phyloP scores from a whole-genome alignment of 805 yeast genomes.

The Candida maris region DNA sequence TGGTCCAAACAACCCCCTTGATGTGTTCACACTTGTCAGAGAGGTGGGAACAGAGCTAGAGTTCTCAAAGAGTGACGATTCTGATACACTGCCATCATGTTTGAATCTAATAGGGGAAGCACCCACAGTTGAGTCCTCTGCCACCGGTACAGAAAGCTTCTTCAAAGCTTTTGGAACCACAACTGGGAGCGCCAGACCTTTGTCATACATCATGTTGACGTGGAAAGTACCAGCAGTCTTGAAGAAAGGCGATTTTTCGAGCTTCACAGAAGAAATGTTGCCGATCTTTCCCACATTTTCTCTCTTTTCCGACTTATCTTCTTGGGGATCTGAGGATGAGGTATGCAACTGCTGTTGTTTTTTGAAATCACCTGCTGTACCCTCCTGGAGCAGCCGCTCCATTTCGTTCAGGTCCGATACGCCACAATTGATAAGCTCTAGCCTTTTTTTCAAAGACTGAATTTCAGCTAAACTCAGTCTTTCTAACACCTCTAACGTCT shows the following conservation, averaged over 20 bases:
- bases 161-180: conserved; percentile 4
- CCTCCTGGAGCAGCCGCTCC: conserved; percentile 1
- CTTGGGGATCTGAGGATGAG: not conserved
- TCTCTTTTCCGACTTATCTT: not conserved
- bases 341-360: not conserved
- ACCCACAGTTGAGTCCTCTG: not conserved
- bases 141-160: conserved; percentile 7
- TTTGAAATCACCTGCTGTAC: not conserved
- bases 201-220: conserved; percentile 1
- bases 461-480: conserved; percentile 2
- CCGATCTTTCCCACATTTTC: not conserved
- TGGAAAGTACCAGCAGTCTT: conserved; percentile 2
- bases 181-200: conserved; percentile 1
- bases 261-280: not conserved
- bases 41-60: conserved; percentile 3
- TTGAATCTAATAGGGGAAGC: not conserved
- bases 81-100: too few relatives aligned
- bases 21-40: conserved; percentile 3
- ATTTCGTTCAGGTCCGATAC: conserved; percentile 8
- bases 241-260: conserved; percentile 3
- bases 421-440: conserved; percentile 7
- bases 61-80: conserved; percentile 5
- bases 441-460: conserved; percentile 8
- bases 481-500: conserved; percentile 12
- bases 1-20: not conserved